phyloP scores from a whole-genome alignment of 225 moss, liverwort and hornwort genomes.

The Bryum argenteum region DNA sequence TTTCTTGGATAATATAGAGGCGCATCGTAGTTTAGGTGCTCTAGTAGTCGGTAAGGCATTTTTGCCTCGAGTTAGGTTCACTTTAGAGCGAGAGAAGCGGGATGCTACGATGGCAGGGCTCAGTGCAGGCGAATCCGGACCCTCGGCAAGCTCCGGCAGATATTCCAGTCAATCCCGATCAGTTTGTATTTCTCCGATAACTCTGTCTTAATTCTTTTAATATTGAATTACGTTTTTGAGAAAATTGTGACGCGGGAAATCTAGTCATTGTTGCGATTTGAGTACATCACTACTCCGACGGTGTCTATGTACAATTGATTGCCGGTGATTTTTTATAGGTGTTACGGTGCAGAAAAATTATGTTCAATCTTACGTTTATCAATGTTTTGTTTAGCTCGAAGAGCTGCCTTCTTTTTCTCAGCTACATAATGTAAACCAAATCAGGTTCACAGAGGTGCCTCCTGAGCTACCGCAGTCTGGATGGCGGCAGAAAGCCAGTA shows the following conservation, averaged over 20 bases:
- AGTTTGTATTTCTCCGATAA: slow-evolving; percentile 37
- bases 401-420: not conserved
- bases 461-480: slow-evolving; percentile 51
- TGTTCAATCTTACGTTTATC: not conserved
- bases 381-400: not conserved
- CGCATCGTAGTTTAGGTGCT: slow-evolving; percentile 2
- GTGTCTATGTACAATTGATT: not conserved
- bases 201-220: not conserved
- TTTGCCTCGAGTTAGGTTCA: slow-evolving; percentile 24
- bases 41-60: slow-evolving; percentile 12
- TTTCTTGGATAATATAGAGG: slow-evolving; percentile 1
- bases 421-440: slow-evolving; percentile 16
- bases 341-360: not conserved
- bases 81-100: slow-evolving; percentile 23
- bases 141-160: slow-evolving; percentile 45
- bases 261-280: no score
- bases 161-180: slow-evolving; percentile 50
- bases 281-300: not conserved
- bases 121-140: slow-evolving; percentile 54
- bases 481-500: slow-evolving; percentile 39
- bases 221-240: not conserved
- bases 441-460: slow-evolving; percentile 53
- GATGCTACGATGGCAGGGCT: slow-evolving; percentile 67
- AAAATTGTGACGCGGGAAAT: not conserved
- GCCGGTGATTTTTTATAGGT: slow-evolving; percentile 12